Conservation (phyloP, 768 basidiomycete genomes). For the Lactarius trivialis region DNA sequence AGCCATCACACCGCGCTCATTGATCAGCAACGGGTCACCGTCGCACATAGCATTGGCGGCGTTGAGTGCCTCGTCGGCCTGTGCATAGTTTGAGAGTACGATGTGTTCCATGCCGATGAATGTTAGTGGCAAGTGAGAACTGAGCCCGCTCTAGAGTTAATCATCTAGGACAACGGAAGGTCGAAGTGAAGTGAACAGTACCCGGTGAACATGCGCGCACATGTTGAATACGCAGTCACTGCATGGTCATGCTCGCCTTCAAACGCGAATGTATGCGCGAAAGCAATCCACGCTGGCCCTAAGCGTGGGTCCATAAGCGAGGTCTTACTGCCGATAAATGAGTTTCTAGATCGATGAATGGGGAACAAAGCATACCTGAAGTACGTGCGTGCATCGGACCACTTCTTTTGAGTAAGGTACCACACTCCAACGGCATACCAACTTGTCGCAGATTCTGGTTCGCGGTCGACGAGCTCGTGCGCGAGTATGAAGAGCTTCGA, state of each 20-base stretch:
- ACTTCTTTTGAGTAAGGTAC: slow-evolving; percentile 85
- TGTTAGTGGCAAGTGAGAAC: slow-evolving; percentile 91
- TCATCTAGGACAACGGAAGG: neutral
- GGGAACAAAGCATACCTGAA: slow-evolving; percentile 69
- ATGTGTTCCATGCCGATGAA: slow-evolving; percentile 99
- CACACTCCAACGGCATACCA: slow-evolving; percentile 99
- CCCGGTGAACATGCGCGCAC: slow-evolving; percentile 93
- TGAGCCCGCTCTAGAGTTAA: slow-evolving; percentile 29
- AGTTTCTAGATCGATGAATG: neutral
- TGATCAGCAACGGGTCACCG: slow-evolving; percentile 82
- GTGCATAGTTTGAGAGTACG: slow-evolving; percentile 67
- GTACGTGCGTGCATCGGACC: slow-evolving; percentile 87
- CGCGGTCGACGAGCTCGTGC: slow-evolving; percentile 90
- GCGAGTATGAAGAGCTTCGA: slow-evolving; percentile 94
- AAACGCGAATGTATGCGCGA: slow-evolving; percentile 93
- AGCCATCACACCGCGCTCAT: slow-evolving; percentile 91
- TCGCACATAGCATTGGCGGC: slow-evolving; percentile 79
- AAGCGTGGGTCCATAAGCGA: slow-evolving; percentile 95
- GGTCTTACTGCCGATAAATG: slow-evolving; percentile 62
- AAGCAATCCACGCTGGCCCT: slow-evolving; percentile 95
- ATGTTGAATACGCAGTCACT: slow-evolving; percentile 96
- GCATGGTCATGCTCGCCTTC: slow-evolving; percentile 99
- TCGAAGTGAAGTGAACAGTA: slow-evolving; percentile 33
- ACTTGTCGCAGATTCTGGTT: slow-evolving; percentile 87
- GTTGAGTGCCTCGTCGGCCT: slow-evolving; percentile 84